Evolutionary conservation across 495 filamentous ascomycete genomes (phyloP).

Genomic region (Talaromyces wortmannii): DNA sequence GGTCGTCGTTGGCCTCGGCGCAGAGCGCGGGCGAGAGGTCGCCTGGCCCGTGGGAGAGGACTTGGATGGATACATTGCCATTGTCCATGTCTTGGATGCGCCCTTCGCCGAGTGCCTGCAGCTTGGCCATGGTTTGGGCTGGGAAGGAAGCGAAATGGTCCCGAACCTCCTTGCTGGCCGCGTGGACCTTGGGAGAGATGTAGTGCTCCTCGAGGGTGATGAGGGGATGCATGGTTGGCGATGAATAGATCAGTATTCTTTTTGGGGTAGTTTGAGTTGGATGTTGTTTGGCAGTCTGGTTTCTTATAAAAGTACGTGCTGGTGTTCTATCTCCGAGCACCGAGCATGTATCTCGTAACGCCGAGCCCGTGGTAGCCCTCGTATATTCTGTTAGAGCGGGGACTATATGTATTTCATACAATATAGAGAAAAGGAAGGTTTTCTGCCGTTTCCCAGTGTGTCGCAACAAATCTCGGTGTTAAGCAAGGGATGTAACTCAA

Average conservation of each 20-base stretch:
- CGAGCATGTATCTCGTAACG: not conserved
- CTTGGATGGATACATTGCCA: slow-evolving; percentile 44
- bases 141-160: slow-evolving; percentile 13
- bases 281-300: too few species aligned
- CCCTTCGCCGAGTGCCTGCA: slow-evolving; percentile 27
- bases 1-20: slow-evolving; percentile 43
- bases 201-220: slow-evolving; percentile 60
- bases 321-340: not conserved
- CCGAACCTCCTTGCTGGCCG: not conserved
- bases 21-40: slow-evolving; percentile 24
- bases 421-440: too few species aligned
- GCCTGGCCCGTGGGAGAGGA: slow-evolving; percentile 46
- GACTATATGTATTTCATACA: too few species aligned
- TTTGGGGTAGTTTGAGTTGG: too few species aligned
- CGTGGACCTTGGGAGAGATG: slow-evolving; percentile 28
- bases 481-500: too few species aligned
- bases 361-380: not conserved
- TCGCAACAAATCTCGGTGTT: too few species aligned
- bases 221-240: slow-evolving; percentile 11
- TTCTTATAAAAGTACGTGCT: too few species aligned
- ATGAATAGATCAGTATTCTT: too few species aligned
- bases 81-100: slow-evolving; percentile 47
- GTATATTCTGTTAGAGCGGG: not conserved
- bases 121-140: slow-evolving; percentile 18
- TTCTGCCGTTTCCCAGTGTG: too few species aligned